Conservation (phyloP, 768 basidiomycete genomes). For the Nidularia pulvinata region DNA sequence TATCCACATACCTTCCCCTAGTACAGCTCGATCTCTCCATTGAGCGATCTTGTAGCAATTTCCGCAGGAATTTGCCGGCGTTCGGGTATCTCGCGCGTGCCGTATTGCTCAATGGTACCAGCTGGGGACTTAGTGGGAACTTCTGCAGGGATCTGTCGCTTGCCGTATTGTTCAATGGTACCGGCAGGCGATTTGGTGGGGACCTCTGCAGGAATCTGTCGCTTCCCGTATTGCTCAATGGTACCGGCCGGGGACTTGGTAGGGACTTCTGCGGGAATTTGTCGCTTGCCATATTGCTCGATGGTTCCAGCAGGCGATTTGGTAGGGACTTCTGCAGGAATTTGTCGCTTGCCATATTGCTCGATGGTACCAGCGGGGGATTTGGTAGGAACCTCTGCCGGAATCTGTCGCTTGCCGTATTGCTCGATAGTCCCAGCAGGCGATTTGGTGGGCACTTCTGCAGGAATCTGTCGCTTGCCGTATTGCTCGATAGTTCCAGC, state of each 20-base stretch:
- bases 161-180: slow-evolving; percentile 14
- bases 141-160: slow-evolving; percentile 14
- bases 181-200: slow-evolving; percentile 18
- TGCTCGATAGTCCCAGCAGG: slow-evolving; percentile 9
- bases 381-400: slow-evolving; percentile 17
- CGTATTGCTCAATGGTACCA: slow-evolving; percentile 10
- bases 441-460: slow-evolving; percentile 13
- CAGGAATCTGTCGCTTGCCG: slow-evolving; percentile 22
- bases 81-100: slow-evolving; percentile 6
- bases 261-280: slow-evolving; percentile 17
- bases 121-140: slow-evolving; percentile 8
- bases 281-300: slow-evolving; percentile 16
- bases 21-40: slow-evolving; percentile 16
- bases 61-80: slow-evolving; percentile 23
- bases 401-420: slow-evolving; percentile 13
- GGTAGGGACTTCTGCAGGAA: slow-evolving; percentile 21
- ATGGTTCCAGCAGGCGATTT: slow-evolving; percentile 23
- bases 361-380: slow-evolving; percentile 28
- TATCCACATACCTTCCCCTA: too few relatives aligned
- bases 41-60: slow-evolving; percentile 17
- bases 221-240: slow-evolving; percentile 8
- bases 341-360: slow-evolving; percentile 37
- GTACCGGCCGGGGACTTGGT: slow-evolving; percentile 11
- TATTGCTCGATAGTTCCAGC: slow-evolving; percentile 39
- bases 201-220: slow-evolving; percentile 19